phyloP scores from a whole-genome alignment of 1,139 yeast genomes.

The Candida albicans region DNA sequence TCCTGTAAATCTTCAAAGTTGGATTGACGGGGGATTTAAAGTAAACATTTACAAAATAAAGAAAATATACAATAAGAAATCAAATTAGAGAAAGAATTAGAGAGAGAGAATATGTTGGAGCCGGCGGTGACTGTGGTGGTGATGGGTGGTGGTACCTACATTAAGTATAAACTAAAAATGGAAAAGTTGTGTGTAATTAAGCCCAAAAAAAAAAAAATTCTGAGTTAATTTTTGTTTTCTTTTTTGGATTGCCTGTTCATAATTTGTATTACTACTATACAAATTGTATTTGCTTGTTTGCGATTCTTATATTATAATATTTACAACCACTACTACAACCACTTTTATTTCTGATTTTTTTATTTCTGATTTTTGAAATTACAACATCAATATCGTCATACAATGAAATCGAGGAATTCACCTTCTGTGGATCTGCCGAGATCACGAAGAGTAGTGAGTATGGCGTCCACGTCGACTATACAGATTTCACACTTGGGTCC shows the following conservation, averaged over 20 bases:
- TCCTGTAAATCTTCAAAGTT: no score
- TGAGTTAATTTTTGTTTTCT: no score
- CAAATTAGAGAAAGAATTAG: no score
- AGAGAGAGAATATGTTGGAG: no score
- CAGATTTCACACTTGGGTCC: not conserved
- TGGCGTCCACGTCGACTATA: constrained; percentile 7
- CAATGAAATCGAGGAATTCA: constrained; percentile 1
- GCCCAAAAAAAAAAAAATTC: no score
- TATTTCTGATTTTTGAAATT: not conserved
- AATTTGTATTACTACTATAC: not conserved
- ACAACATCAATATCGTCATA: not conserved
- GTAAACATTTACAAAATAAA: no score
- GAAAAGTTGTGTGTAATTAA: no score
- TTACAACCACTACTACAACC: not conserved
- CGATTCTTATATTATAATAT: not conserved
- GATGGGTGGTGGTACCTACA: no score
- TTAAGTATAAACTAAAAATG: no score
- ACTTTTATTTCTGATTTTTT: not conserved
- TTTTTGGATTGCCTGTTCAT: not conserved
- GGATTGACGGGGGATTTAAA: no score
- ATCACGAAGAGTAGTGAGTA: constrained; percentile 5
- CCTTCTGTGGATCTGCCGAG: not conserved
- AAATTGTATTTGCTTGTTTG: not conserved
- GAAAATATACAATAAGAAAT: no score
- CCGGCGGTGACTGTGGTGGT: no score